phyloP scores from a whole-genome alignment of 2,329 filamentous ascomycete species.

The Pyrenophora seminiperda region DNA sequence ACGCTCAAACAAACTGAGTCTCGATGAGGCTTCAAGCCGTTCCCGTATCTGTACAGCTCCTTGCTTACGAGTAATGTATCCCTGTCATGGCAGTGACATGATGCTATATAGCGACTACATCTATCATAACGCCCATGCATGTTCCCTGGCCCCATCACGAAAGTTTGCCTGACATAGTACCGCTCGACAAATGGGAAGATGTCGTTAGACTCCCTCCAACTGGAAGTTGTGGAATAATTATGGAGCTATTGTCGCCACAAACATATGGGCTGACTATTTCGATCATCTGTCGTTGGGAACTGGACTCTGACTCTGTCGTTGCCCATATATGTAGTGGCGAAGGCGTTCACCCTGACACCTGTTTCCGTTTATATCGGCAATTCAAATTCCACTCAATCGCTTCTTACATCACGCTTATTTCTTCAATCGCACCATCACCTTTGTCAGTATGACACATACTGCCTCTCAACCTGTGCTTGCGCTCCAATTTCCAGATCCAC shows the following conservation, averaged over 20 bases:
- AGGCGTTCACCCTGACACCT: background rate
- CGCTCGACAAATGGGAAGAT: background rate
- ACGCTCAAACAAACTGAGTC: constrained; percentile 13
- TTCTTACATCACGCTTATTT: background rate
- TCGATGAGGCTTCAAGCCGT: constrained; percentile 7
- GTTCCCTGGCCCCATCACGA: background rate
- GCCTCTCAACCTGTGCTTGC: constrained; percentile 22
- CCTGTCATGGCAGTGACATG: background rate
- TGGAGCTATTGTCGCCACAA: constrained; percentile 8
- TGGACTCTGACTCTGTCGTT: constrained; percentile 10
- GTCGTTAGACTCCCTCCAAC: background rate
- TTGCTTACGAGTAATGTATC: constrained; percentile 5
- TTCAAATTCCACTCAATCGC: background rate
- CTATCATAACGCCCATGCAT: background rate
- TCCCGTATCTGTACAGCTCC: constrained; percentile 1
- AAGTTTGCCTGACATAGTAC: constrained; percentile 1
- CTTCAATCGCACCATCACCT: background rate
- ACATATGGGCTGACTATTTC: background rate
- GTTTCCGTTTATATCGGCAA: background rate
- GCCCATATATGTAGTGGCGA: constrained; percentile 6
- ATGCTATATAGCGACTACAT: constrained; percentile 3
- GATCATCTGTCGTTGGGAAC: constrained; percentile 9
- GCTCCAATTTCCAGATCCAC: constrained; percentile 30
- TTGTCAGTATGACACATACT: constrained; percentile 22
- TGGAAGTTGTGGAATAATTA: constrained; percentile 1